These are phyloP conservation scores for Myxozyma kluyveri DNA, from an alignment of 805 yeast species.

Conservation along the genomic window DNA sequence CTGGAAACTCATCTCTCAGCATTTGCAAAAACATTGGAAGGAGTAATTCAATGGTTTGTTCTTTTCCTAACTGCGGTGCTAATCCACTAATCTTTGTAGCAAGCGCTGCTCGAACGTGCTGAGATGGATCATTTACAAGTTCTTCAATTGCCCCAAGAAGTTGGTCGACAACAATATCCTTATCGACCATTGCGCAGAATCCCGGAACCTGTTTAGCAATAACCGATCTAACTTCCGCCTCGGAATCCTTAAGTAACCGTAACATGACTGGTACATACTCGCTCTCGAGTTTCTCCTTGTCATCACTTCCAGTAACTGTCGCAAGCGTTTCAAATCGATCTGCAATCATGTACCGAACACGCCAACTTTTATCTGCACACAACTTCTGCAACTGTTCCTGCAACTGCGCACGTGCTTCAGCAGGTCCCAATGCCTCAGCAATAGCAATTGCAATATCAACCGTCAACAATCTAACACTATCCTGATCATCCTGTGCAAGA, in stretches of 20 bases:
- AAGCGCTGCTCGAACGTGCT: conserved; percentile 87
- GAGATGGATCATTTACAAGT: conserved; percentile 86
- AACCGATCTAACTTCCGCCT: conserved; percentile 96
- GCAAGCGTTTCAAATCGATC: conserved; percentile 81
- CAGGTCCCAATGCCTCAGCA: conserved; percentile 41
- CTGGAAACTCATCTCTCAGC: conserved; percentile 96
- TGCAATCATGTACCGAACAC: conserved; percentile 98
- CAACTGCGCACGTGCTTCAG: conserved; percentile 30
- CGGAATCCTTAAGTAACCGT: conserved; percentile 79
- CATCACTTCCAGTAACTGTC: conserved; percentile 53
- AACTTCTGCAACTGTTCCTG: conserved; percentile 57
- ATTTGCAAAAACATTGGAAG: conserved; percentile 86
- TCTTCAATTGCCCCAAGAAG: conserved; percentile 81
- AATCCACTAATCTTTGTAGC: conserved; percentile 84
- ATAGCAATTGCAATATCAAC: conserved; percentile 86
- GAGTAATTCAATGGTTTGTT: conserved; percentile 69
- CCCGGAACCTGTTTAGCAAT: conserved; percentile 84
- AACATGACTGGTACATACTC: conserved; percentile 69
- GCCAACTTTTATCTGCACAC: conserved; percentile 90
- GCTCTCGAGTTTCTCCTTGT: conserved; percentile 43
- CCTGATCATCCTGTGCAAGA: conserved; percentile 77
- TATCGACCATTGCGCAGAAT: conserved; percentile 38
- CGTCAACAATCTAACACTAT: conserved; percentile 85
- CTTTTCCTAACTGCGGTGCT: conserved; percentile 82
- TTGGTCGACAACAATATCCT: conserved; percentile 57